Evolutionary conservation across 2,329 filamentous ascomycete species (phyloP), one percentile per base, ranked within the genome.

Genomic region (Proliferodiscus dingleyae): DNA sequence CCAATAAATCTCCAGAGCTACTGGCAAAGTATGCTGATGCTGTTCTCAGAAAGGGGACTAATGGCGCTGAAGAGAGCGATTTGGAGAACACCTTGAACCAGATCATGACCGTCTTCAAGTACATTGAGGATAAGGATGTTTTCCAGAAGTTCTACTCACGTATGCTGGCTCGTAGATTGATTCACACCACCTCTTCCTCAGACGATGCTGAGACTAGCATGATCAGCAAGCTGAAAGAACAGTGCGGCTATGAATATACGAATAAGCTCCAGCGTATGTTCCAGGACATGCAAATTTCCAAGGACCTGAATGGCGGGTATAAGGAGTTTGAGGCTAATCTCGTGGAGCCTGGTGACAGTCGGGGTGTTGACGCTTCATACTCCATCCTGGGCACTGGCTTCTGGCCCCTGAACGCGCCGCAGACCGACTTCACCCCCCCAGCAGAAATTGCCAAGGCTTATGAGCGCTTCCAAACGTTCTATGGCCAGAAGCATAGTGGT

Each of bases 261-360:
- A 98, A 97, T 75, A 97, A 97, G 72, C 78, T 98, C 37, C 91
- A 97, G 71, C 89, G 94, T 63, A 98, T 98, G 93, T 98, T 97
- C 78, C 91, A 97, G 66, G 93, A 98, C 64, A 96, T 98, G 74
- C 93, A 98, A 66, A 95, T 95, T 41, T 97, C 91, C 53, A 96
- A 96, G 70, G 93, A 98, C 68, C 78, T 98, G 37, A 98, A 98
- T 67, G 78, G 80, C 38, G 83, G 85, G 23, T 98, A 94, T 73
- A 85, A 87, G 61, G 87, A 89, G 28, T 86, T 78, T 66, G 83
- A 90, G 59, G 71, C 77, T 9, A 77, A 77, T 57, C 73, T 74
- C n/a, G 64, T 79, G 3, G 75, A 88, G 32, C 80, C 81, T 49
- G 77, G 77, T 36, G 78, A 82, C 42, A 69, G 73, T 43, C 88